Conservation (phyloP, 768 basidiomycete genomes). For the Podaxis rugospora region DNA sequence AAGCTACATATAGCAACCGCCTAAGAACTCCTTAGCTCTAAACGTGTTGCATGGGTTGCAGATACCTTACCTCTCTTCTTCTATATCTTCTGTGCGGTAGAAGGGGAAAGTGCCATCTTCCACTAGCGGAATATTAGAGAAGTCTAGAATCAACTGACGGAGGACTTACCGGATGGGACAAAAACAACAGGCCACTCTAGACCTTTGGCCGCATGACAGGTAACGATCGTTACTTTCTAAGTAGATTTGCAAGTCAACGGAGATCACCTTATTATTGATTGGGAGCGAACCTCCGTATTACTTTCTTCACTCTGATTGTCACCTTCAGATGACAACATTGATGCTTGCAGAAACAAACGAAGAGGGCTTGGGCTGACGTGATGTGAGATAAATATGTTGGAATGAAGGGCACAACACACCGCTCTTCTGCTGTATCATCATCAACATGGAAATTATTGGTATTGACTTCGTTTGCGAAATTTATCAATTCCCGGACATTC, state of each 20-base stretch:
- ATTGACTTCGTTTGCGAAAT: constrained; percentile 63
- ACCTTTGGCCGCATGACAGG: constrained; percentile 88
- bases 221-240: constrained; percentile 80
- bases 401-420: background rate
- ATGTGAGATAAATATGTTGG: background rate
- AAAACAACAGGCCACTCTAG: constrained; percentile 92
- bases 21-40: constrained; percentile 29
- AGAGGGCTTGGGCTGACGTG: constrained; percentile 45
- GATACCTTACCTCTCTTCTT: constrained; percentile 69
- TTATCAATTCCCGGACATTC: constrained; percentile 82
- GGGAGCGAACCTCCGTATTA: constrained; percentile 10
- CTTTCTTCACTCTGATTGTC: constrained; percentile 45
- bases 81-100: constrained; percentile 63
- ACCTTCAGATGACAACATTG: constrained; percentile 79
- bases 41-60: background rate
- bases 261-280: background rate
- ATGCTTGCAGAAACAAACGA: constrained; percentile 70
- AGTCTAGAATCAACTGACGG: background rate
- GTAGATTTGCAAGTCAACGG: background rate
- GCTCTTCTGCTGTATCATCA: constrained; percentile 10
- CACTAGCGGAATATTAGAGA: constrained; percentile 32
- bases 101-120: constrained; percentile 77
- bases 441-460: constrained; percentile 17
- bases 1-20: constrained; percentile 83
- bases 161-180: constrained; percentile 54